Base-by-base conservation (phyloP, 352 stramenopile species). In the Pythium grandisporangium region DNA sequence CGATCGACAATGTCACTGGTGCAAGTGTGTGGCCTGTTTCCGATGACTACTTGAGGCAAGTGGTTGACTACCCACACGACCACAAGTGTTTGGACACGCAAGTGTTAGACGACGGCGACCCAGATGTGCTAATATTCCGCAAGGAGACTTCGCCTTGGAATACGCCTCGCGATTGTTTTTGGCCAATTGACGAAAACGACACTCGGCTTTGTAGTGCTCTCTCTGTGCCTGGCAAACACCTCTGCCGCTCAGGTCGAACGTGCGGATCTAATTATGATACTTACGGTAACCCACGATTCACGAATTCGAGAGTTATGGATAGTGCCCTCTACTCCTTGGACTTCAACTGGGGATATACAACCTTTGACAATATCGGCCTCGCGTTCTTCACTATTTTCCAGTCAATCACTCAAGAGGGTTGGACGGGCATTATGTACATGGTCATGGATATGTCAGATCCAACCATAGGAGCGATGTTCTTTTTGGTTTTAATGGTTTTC, bases 301-400 rank as follows among this genome's bases (percentile, higher is more conserved):
- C 37, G 22, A 58, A 63, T 25, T 8, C 44, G 0, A 55, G 60
- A 1, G 70, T 69, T 6, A 84, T 71, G 57, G 42, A 77, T 6
- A 50, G 69, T 19, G 73, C 64, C 3, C 52, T 80, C 2, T 95
- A 90, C 52, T 55, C 47, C 8, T 33, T 46, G 0, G 57, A 56
- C 16, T 47, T 95, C 0, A 88, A 97, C 35, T 97, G 68, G 56
- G 93, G 93, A 0, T 95, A 92, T 29, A 96, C 88, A 1, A 90
- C 61, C n/a, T 98, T 97, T 57, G 92, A 98, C 63, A 83, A 95
- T 46, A 89, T 98, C 27, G 61, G 62, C 2, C 69, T 43, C 11
- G 78, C 90, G 2, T 96, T 97, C 30, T 67, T 98, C 24, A 95
- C 86, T 5, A 95, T 97, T 30, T 96, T 98, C 51, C 90, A 97